Percentiles rank a stretch among this genome's conserved stretches.
Conservation (phyloP, 1,139 yeast species). For the Sugiyamaella pinicola region DNA sequence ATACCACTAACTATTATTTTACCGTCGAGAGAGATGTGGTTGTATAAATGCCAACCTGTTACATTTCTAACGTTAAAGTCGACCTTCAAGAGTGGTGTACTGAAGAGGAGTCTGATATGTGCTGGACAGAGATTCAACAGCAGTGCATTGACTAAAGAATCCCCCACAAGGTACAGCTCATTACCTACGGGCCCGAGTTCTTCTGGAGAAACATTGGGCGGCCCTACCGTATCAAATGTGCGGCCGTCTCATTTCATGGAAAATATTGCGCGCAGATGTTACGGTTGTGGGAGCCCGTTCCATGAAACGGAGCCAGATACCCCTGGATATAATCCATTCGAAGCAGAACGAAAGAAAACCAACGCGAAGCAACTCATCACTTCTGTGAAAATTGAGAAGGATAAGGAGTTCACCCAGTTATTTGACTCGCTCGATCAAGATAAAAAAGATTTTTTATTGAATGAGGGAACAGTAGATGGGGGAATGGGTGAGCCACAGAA, state of each 20-base stretch:
- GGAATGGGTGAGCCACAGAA: constrained; percentile 14
- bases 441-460: constrained; percentile 27
- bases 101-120: background rate
- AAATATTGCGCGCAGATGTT: constrained; percentile 11
- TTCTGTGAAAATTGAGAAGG: constrained; percentile 12
- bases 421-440: constrained; percentile 25
- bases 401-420: constrained; percentile 5
- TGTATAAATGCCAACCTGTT: background rate
- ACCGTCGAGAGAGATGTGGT: background rate
- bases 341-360: constrained; percentile 13
- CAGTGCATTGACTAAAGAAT: background rate
- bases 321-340: constrained; percentile 48
- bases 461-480: constrained; percentile 25
- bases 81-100: background rate
- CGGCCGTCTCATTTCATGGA: constrained; percentile 17
- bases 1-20: too few species aligned
- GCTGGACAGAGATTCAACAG: background rate
- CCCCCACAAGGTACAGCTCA: background rate
- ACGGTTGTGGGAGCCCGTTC: constrained; percentile 54
- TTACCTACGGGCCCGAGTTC: background rate
- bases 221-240: background rate
- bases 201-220: background rate
- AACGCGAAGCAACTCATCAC: background rate
- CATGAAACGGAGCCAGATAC: constrained; percentile 45
- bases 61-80: background rate